Evolutionary conservation across 2,329 filamentous ascomycete species (phyloP), one percentile per base, ranked within the genome.

Genomic region (Didymella pinodella): DNA sequence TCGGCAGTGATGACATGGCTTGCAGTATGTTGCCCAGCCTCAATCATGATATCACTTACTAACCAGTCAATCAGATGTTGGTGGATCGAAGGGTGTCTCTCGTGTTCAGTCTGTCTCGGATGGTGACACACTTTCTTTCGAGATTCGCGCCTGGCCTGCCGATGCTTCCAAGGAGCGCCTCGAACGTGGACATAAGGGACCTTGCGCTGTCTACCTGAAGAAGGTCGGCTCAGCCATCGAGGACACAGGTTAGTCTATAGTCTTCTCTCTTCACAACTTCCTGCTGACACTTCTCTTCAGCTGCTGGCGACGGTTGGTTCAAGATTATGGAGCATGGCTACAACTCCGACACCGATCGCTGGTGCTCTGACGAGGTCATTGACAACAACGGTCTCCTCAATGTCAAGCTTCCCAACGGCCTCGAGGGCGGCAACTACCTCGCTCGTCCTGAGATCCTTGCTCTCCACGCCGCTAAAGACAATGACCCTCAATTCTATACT

Each of bases 151-250:
- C 56, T 87, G 82, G 76, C 82, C 89, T 45, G 81, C 88, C 70
- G 83, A 81, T 44, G 76, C 81, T 26, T 70, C 81, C 32, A 81
- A 84, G 3, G 84, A 85, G 22, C 77, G 82, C 57, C 83, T 92
- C 57, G 88, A 89, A 70, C 69, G 71, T 12, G 84, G 82, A 32
- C 88, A 89, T 76, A 83, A 86, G 72, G 90, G 90, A 0, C 88
- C 90, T 48, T 91, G 89, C 69, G 84, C 89, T 28, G 84, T 92
- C 25, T 93, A 92, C 76, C 80, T 91, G 78, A 92, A 92, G 80
- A 85, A 86, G 68, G 84, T 92, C 1, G 76, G 80, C 63, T 82
- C 86, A 57, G 86, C 88, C 58, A 78, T 76, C 49, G 75, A 84
- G 12, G 86, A 86, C 48, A 57, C 61, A 25, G 79, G 72, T 65